Evolutionary conservation across 2,329 filamentous ascomycete genomes (phyloP).

Genomic region (Cercospora sesami): DNA sequence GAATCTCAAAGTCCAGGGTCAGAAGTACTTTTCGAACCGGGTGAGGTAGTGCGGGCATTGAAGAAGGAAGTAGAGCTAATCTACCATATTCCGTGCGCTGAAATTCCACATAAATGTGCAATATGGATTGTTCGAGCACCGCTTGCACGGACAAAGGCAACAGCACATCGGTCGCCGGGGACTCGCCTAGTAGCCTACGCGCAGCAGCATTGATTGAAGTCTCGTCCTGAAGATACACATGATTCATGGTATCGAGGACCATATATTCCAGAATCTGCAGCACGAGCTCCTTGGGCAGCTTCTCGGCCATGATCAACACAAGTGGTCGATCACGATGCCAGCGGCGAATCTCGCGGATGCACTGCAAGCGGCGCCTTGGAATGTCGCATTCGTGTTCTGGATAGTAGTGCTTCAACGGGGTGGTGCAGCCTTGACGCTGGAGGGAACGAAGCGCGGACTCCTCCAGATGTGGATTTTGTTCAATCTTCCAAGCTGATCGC

Average conservation of each 20-base stretch:
- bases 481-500: slow-evolving; percentile 8
- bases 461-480: slow-evolving; percentile 13
- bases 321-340: slow-evolving; percentile 17
- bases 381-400: slow-evolving; percentile 18
- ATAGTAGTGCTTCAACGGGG: slow-evolving; percentile 17
- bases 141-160: slow-evolving; percentile 16
- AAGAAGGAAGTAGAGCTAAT: slow-evolving; percentile 11
- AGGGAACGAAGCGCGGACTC: slow-evolving; percentile 17
- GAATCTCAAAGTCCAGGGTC: slow-evolving; percentile 16
- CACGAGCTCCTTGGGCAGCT: slow-evolving; percentile 20
- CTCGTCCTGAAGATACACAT: slow-evolving; percentile 6
- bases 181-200: slow-evolving; percentile 13
- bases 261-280: slow-evolving; percentile 20
- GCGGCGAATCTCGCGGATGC: slow-evolving; percentile 15
- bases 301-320: slow-evolving; percentile 14
- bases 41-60: slow-evolving; percentile 8
- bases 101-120: slow-evolving; percentile 14
- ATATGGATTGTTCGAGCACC: slow-evolving; percentile 18
- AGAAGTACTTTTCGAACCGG: slow-evolving; percentile 14
- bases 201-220: slow-evolving; percentile 7
- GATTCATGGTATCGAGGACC: slow-evolving; percentile 9
- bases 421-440: slow-evolving; percentile 20
- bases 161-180: background rate
- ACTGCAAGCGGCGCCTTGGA: slow-evolving; percentile 15
- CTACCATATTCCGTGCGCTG: slow-evolving; percentile 12